Conservation (phyloP, 2,329 filamentous ascomycete genomes). For the Lachnellula willkommii region DNA sequence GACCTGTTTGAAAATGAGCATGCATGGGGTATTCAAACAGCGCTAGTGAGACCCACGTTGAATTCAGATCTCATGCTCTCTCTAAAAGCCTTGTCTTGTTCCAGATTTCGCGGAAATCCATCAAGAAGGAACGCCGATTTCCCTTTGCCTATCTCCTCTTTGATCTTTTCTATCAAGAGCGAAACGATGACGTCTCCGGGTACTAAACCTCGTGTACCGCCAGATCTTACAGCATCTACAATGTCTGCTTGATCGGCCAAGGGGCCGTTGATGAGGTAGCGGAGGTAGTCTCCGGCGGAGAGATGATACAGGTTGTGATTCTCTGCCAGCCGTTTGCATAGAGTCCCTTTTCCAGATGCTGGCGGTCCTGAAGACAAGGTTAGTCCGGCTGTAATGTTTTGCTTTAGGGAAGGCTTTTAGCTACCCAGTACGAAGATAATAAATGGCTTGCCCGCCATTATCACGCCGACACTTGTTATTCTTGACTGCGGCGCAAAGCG, state of each 20-base stretch:
- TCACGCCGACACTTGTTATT: neutral
- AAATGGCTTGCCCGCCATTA: neutral
- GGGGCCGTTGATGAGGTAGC: neutral
- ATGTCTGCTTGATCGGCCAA: neutral
- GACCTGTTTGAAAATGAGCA: neutral
- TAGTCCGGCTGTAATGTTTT: neutral
- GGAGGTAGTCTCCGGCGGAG: neutral
- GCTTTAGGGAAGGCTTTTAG: neutral
- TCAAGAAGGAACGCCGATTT: neutral
- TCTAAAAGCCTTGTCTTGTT: slow-evolving; percentile 1
- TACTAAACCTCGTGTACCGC: neutral
- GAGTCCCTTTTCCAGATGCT: neutral
- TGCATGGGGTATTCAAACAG: neutral
- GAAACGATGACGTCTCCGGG: neutral
- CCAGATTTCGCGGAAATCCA: slow-evolving; percentile 11
- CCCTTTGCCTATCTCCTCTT: neutral
- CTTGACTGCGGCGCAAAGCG: neutral
- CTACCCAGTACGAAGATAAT: neutral
- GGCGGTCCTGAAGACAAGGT: neutral
- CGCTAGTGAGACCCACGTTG: neutral
- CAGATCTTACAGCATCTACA: neutral
- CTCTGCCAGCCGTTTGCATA: neutral
- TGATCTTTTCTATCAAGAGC: neutral
- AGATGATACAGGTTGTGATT: neutral
- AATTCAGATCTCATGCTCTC: neutral